Evolutionary conservation across 1,139 yeast genomes (phyloP).

Genomic region (Magnusiomyces ingens): DNA sequence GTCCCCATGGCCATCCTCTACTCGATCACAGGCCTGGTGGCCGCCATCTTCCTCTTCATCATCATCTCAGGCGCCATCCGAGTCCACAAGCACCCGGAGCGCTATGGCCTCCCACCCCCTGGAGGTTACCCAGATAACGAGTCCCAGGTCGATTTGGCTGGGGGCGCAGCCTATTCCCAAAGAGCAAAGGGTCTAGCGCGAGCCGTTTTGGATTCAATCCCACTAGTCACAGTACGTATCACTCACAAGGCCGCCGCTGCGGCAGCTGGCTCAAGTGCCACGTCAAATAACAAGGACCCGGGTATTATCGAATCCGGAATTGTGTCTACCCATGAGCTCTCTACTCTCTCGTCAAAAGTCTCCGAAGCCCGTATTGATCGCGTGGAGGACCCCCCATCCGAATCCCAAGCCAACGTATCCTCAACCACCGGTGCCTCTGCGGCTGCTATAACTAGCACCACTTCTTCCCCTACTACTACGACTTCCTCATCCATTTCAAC

Average conservation of each 20-base stretch:
- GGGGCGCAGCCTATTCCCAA: slow-evolving; percentile 16
- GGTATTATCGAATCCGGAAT: too few relatives aligned
- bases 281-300: neutral
- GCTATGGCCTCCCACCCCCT: slow-evolving; percentile 28
- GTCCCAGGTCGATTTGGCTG: neutral
- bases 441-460: neutral
- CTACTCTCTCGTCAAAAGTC: neutral
- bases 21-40: slow-evolving; percentile 29
- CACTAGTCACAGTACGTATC: slow-evolving; percentile 29
- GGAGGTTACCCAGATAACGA: slow-evolving; percentile 10
- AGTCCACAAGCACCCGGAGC: slow-evolving; percentile 33
- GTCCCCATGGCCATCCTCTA: slow-evolving; percentile 32
- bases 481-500: neutral
- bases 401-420: too few relatives aligned
- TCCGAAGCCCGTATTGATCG: neutral
- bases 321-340: neutral
- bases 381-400: neutral
- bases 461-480: neutral
- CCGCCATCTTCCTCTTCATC: slow-evolving; percentile 28
- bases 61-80: slow-evolving; percentile 33
- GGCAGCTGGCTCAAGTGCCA: neutral
- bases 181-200: slow-evolving; percentile 34
- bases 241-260: slow-evolving; percentile 2
- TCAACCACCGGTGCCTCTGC: neutral
- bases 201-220: slow-evolving; percentile 35